A percentile compares a stretch with the other conserved stretches of the same genome.
Conservation (phyloP, 129 eudicot species). For the Flaveria robusta region DNA sequence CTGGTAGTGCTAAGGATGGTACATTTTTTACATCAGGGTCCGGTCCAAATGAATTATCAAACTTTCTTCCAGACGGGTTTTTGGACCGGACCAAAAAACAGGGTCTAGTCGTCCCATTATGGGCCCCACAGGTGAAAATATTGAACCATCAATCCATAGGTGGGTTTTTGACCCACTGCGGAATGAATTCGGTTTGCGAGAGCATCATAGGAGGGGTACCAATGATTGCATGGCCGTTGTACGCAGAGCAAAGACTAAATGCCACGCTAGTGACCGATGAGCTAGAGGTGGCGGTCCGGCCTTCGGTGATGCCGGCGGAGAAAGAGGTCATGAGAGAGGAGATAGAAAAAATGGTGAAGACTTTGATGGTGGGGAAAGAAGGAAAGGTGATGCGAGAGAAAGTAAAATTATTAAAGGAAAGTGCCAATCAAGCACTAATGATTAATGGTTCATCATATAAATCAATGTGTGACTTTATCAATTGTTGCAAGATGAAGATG, state of each 20-base stretch:
- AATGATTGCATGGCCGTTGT: conserved; percentile 61
- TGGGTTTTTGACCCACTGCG: conserved; percentile 57
- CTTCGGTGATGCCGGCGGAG: conserved; percentile 30
- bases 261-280: conserved; percentile 46
- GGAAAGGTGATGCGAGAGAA: conserved; percentile 41
- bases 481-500: conserved; percentile 18
- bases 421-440: conserved; percentile 32
- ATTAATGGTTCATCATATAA: conserved; percentile 49
- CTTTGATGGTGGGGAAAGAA: conserved; percentile 48
- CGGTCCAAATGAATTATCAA: neutral
- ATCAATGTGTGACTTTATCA: conserved; percentile 37
- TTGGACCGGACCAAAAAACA: conserved; percentile 21
- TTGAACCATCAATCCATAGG: conserved; percentile 44
- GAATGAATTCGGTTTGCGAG: conserved; percentile 52
- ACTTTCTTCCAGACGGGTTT: conserved; percentile 53
- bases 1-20: neutral
- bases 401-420: conserved; percentile 34
- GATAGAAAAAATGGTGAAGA: conserved; percentile 46
- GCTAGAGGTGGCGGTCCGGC: conserved; percentile 44
- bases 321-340: conserved; percentile 45
- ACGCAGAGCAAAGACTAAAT: conserved; percentile 54
- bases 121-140: conserved; percentile 55
- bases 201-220: conserved; percentile 51
- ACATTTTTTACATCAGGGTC: conserved; percentile 21
- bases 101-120: conserved; percentile 40